Conservation (phyloP, 257 asterid genomes). For the Przewalskia tangutica region DNA sequence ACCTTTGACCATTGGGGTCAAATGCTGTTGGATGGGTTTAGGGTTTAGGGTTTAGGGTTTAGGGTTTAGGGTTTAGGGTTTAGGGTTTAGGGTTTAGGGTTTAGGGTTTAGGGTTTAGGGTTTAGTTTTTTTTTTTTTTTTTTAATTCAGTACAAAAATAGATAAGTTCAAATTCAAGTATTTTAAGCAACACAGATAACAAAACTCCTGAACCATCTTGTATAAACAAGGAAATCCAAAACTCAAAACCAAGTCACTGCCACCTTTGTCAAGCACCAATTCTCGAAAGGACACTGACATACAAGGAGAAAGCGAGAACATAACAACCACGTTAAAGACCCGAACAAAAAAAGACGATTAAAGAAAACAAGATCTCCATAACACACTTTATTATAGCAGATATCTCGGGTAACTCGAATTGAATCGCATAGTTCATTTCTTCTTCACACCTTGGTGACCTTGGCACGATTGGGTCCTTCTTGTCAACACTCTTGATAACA, state of each 20-base stretch:
- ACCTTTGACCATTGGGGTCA: too few species aligned
- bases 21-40: too few species aligned
- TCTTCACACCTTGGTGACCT: constrained; percentile 74
- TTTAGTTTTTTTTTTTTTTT: too few species aligned
- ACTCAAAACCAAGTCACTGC: neutral
- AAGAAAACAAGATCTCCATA: neutral
- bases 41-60: too few species aligned
- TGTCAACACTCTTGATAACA: constrained; percentile 57
- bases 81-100: too few species aligned
- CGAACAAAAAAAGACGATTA: neutral
- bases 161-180: neutral
- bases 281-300: constrained; percentile 21
- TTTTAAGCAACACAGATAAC: neutral
- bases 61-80: too few species aligned
- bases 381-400: constrained; percentile 7
- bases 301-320: constrained; percentile 16
- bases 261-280: constrained; percentile 37
- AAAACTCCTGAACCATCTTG: constrained; percentile 2
- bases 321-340: neutral
- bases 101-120: too few species aligned
- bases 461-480: constrained; percentile 69
- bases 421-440: constrained; percentile 38
- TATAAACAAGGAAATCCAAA: neutral
- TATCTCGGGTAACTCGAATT: neutral
- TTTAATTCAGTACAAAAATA: neutral